A percentile compares a stretch with the other conserved stretches of the same genome.
phyloP scores from a whole-genome alignment of 1,284 basidiomycete species.

The Cutaneotrichosporon sp. region DNA sequence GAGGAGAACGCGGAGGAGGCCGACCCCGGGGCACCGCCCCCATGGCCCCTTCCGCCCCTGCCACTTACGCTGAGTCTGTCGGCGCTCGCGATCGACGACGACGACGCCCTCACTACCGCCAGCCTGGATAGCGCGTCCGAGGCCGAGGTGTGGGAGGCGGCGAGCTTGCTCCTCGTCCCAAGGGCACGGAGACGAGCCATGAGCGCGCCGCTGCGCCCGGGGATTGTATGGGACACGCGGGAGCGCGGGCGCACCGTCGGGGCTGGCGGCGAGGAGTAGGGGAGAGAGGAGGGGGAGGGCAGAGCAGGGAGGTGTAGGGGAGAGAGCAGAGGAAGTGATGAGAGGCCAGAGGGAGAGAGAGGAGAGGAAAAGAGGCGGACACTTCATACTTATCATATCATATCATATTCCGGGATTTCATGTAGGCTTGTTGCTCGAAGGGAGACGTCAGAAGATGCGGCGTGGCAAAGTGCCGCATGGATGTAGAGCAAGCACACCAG shows the following conservation, averaged over 20 bases:
- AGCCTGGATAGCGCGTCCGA: neutral
- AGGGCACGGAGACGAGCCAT: neutral
- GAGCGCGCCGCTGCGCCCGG: neutral
- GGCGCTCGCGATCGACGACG: neutral
- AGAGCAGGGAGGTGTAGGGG: too few relatives aligned
- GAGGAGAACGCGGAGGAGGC: neutral
- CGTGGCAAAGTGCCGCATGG: too few relatives aligned
- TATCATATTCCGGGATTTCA: neutral
- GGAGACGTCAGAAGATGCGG: too few relatives aligned
- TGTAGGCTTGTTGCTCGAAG: neutral
- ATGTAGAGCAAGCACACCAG: too few relatives aligned
- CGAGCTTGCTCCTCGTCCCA: neutral
- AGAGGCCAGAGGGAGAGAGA: neutral
- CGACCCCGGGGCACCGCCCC: neutral
- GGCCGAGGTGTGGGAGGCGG: constrained; percentile 1
- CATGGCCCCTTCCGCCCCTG: neutral
- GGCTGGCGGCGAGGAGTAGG: neutral
- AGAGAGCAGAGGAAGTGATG: too few relatives aligned
- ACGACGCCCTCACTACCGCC: neutral
- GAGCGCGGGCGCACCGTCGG: neutral
- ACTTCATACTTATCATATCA: neutral
- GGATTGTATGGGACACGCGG: neutral
- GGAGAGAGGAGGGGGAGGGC: too few relatives aligned
- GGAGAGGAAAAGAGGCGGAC: neutral
- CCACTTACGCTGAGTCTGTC: neutral